Evolutionary conservation across 176 grass and related monocot species (phyloP).

Genomic region (Pontederia crassipes): DNA sequence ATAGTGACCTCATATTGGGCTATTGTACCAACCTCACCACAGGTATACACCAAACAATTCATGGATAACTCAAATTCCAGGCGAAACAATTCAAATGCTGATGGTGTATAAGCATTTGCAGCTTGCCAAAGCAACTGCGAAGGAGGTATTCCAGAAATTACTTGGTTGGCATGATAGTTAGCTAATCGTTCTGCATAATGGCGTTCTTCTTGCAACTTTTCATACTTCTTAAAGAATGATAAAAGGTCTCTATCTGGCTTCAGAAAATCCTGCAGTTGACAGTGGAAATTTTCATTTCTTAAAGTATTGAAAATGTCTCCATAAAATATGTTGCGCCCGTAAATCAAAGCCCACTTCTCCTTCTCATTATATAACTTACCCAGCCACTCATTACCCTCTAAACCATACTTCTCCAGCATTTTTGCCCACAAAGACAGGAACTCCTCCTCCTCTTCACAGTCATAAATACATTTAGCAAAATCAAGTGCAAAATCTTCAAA

Average conservation of each 20-base stretch:
- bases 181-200: constrained; percentile 62
- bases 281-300: constrained; percentile 39
- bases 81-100: constrained; percentile 65
- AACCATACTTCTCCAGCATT: constrained; percentile 55
- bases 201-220: constrained; percentile 60
- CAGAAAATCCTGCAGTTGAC: constrained; percentile 41
- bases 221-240: constrained; percentile 45
- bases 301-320: constrained; percentile 54
- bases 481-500: constrained; percentile 48
- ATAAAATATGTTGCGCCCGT: constrained; percentile 47
- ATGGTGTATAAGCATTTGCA: constrained; percentile 53
- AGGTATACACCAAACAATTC: constrained; percentile 48
- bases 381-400: constrained; percentile 76
- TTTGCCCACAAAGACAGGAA: constrained; percentile 51
- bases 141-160: constrained; percentile 38
- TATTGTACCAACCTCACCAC: constrained; percentile 49
- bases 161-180: constrained; percentile 59
- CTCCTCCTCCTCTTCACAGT: constrained; percentile 48
- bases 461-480: constrained; percentile 54
- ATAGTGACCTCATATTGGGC: constrained; percentile 59
- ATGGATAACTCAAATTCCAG: constrained; percentile 56
- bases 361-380: constrained; percentile 54
- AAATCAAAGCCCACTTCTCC: constrained; percentile 70
- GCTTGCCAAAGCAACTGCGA: constrained; percentile 66
- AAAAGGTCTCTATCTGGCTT: constrained; percentile 48